Base-by-base conservation (phyloP, 371 early-diverging fungal species). In the Lichtheimia hyalospora region DNA sequence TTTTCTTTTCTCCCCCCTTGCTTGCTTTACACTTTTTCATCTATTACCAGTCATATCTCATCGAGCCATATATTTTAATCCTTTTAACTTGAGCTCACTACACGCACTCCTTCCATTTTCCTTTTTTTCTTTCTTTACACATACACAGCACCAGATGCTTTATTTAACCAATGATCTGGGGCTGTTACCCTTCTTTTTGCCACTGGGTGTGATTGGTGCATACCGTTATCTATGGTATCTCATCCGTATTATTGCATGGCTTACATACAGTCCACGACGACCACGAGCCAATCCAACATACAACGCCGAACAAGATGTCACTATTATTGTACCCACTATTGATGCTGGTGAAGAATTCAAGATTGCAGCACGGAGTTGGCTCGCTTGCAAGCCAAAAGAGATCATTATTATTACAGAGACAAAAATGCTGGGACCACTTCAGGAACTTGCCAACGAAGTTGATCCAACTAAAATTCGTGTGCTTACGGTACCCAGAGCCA, bases 341-440 rank as follows among this genome's bases (percentile, higher is more conserved):
- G 89, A 89, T 57, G 86, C 87, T 3, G 88, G 89, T 51, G 87
- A 84, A 18, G 88, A 87, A 62, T 87, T 88, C 72, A 85, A 86
- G 65, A 75, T 83, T 56, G 89, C 89, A n/a, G 78, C 87, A 5
- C 70, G 77, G n/a, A 84, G 83, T 15, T 89, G 89, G 89, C 73
- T 89, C 14, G 78, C 69, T 25, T 79, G 76, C 68, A 67, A 78
- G 23, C 89, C 89, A 14, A 84, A 80, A 52, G 87, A 89, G 57
- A 83, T 83, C 57, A 72, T 83, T 62, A 81, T 83, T 59, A 81
- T 83, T 18, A 83, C 84, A 2, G 84, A 83, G 49, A 70, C 75
- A 13, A 77, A 71, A 28, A 83, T 83, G 84, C 71, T 63, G 13
- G 81, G 66, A 6, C 69, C 81, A 3, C 72, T 83, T 4, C 77